Evolutionary conservation across 73 alveolate species (phyloP).

Genomic region (Tetrahymena elliotti): DNA sequence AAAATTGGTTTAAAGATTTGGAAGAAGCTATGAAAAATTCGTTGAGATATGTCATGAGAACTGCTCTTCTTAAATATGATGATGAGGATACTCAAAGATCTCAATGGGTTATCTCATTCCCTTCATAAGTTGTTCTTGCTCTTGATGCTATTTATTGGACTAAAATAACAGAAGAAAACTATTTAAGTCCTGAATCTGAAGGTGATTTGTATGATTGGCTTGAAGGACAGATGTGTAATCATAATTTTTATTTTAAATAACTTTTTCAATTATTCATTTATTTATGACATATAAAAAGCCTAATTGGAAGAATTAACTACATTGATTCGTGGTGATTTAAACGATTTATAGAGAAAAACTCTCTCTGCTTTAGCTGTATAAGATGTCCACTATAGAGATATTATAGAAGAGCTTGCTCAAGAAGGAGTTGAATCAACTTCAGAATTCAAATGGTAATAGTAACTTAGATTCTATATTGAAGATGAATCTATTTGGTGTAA

Average conservation of each 20-base stretch:
- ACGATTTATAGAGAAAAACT: slow-evolving; percentile 66
- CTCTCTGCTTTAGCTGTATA: slow-evolving; percentile 87
- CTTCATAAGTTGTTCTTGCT: slow-evolving; percentile 66
- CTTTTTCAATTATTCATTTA: neutral
- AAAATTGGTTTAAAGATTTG: slow-evolving; percentile 86
- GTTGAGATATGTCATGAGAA: slow-evolving; percentile 66
- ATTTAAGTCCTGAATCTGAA: slow-evolving; percentile 54
- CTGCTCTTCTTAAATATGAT: slow-evolving; percentile 68
- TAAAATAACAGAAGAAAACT: slow-evolving; percentile 62
- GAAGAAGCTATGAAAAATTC: slow-evolving; percentile 77
- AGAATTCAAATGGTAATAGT: slow-evolving; percentile 77
- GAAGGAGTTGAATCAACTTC: slow-evolving; percentile 42
- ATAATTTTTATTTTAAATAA: too few species aligned
- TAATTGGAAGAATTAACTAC: slow-evolving; percentile 70
- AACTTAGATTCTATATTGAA: slow-evolving; percentile 86
- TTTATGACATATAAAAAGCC: neutral
- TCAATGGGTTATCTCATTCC: slow-evolving; percentile 78
- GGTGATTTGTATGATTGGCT: slow-evolving; percentile 76
- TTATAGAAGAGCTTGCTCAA: slow-evolving; percentile 47
- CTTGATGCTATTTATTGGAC: slow-evolving; percentile 74
- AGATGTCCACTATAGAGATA: slow-evolving; percentile 92
- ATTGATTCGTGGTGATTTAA: slow-evolving; percentile 80
- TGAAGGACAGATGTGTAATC: slow-evolving; percentile 46
- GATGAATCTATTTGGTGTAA: slow-evolving; percentile 69
- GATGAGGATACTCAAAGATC: slow-evolving; percentile 62